Evolutionary conservation across 768 basidiomycete species (phyloP), one percentile per base, ranked within the genome.

Genomic region (Mrakia frigida): DNA sequence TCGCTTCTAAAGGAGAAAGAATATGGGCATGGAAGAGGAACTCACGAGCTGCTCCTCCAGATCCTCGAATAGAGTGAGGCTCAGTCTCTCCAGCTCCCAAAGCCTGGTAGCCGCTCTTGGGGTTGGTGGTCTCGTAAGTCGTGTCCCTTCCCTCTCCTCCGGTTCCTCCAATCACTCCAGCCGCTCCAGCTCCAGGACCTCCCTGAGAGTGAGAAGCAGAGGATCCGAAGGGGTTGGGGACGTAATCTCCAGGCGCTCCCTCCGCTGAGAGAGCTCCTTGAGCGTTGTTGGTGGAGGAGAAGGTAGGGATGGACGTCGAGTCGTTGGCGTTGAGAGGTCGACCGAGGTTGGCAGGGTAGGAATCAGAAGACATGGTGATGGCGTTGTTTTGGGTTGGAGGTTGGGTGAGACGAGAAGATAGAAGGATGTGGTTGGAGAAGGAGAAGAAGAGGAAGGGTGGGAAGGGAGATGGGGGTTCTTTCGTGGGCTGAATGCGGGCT

Each of bases 91-190:
- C 43, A 21, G 43, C 56, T 14, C 56, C 56, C 18, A 39, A 7
- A 18, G 46, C 23, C 61, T 74, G 73, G 43, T 31, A 25, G 3
- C 73, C 73, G 28, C 41, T 50, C 18, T 39, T n/a, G 43, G 73
- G 73, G 73, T 74, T 31, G 61, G 73, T 74, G 28, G 43, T 74
- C 31, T 41, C 43, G 31, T 74, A 74, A 10, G 21, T 25, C 31
- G 63, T 65, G 9, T 65, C 63, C 33, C 63, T 33, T 65, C 63
- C 63, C 65, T 68, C 35, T 23, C 35, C 33, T 37, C 65, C 65
- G 11, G 65, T 16, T 68, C 65, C 65, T 43, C 65, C 65, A 21
- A 68, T 16, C 25, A 25, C 65, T 21, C 65, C 65, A 11, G 33
- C 37, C 14, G 37, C 43, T 6, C 43, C 33, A n/a, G 65, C 65